Base-by-base conservation (phyloP, 371 early-diverging fungal species). In the Rhizopus arrhizus region DNA sequence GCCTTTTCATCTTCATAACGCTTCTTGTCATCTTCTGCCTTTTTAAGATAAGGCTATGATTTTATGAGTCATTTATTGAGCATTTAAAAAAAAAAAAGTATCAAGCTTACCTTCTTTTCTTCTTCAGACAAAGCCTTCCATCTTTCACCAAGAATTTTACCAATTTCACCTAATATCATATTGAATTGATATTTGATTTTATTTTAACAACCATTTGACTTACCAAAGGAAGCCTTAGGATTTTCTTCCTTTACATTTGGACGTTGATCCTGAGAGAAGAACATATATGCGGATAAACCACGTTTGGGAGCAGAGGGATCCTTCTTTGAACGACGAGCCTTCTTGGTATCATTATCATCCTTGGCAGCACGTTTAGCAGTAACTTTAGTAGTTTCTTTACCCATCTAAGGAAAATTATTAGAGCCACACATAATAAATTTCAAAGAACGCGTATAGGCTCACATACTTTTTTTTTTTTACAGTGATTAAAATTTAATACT, bases 151-250 rank as follows among this genome's bases (percentile, higher is more conserved):
- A 93, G 83, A 56, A 88, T 68, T 78, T 89, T 90, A 61, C 91
- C 88, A 50, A 91, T 81, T 48, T 89, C 80, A 58, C 84, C 86
- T 86, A 66, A 33, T 53, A 15, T 15, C 12, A 61, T 29, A 45
- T 12, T 13, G 10, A 58, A 32, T 50, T 46, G 11, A 29, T 45
- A 29, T 12, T 29, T 45, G n/a, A 9, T 53, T 15, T 42, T 42
- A 28, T 42, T 12, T 46, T 36, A 10, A 3, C 28, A 34, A 29
- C 42, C 16, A 32, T 8, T 15, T 16, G 42, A 45, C 77, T 65
- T 82, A 88, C 91, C 92, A 72, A 94, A 93, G 47, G 80, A 78
- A 43, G 87, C 89, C 3, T 86, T 83, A 59, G 94, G 93, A 82
- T 93, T 89, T 48, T 89, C 85, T 43, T 77, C 76, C 79, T 87